A percentile compares a stretch with the other conserved stretches of the same genome.
These are phyloP conservation scores for Chlamydomonas reinhardtii DNA, from an alignment of 163 green algal genomes.

Conservation along the genomic window DNA sequence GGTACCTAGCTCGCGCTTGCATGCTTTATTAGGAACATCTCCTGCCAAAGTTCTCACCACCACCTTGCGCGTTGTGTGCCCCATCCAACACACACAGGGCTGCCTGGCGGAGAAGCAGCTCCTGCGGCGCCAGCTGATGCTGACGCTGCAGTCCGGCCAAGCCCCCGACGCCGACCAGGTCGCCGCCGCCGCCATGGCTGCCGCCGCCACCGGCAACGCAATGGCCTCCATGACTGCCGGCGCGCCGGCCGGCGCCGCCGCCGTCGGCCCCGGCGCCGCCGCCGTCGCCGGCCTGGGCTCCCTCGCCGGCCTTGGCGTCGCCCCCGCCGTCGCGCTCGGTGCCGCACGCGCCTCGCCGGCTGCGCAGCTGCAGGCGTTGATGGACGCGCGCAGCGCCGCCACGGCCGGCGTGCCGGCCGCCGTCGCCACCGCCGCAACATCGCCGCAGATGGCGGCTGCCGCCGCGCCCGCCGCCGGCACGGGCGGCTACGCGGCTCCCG, in stretches of 20 bases:
- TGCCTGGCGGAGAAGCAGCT: constrained; percentile 39
- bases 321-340: too few species aligned
- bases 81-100: not conserved
- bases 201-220: not conserved
- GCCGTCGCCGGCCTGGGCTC: not conserved
- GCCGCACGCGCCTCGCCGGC: not conserved
- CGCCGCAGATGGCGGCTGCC: not conserved
- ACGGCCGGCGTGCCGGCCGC: not conserved
- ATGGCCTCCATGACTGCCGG: too few species aligned
- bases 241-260: too few species aligned
- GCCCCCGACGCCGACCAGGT: constrained; percentile 2
- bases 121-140: constrained; percentile 40
- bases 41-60: not conserved
- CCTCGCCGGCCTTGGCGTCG: not conserved
- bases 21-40: too few species aligned
- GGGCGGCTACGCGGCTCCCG: not conserved
- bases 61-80: not conserved
- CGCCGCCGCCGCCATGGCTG: not conserved
- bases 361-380: constrained; percentile 31
- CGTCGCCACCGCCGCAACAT: not conserved
- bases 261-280: too few species aligned
- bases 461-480: not conserved
- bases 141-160: not conserved
- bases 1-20: too few species aligned
- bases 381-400: not conserved